Evolutionary conservation across 176 grass and related monocot genomes (phyloP), one percentile per base, ranked within the genome.

Genomic region (Avena eriantha): DNA sequence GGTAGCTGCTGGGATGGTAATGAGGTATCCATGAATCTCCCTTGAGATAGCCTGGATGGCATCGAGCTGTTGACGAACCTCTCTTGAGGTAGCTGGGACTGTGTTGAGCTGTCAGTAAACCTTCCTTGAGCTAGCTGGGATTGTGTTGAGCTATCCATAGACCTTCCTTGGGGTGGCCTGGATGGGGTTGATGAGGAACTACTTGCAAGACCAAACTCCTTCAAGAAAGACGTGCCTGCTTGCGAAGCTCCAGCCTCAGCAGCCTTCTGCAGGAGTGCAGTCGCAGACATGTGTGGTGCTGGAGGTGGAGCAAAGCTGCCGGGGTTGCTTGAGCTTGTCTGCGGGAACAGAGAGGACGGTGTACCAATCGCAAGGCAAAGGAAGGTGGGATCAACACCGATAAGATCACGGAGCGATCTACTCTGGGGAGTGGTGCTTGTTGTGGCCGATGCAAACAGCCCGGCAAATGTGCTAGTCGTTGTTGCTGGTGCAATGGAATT

Each of bases 331-430:
- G 90, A 7, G 17, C 81, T 82, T 78, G 86, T 85, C 72, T 88
- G 90, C 0, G 82, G 33, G 77, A 91, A 91, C 21, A 91, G 45
- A 36, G 73, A 73, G 6, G 90, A 82, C 15, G 90, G 90, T 0
- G 86, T 21, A 57, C 90, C 90, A n/a, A 91, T 91, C 0, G 90
- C 90, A 66, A 91, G 90, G 82, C 90, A 91, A 47, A 91, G 90
- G 86, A 91, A 91, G 54, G 90, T 91, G 33, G 90, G 90, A 84
- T 91, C 90, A 11, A 91, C 90, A 8, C 90, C 90, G 0, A 91
- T 91, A 63, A 91, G 90, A 72, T 91, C 90, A 3, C 86, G 90
- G 12, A 91, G 78, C 13, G 90, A 91, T 88, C 78, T 91, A 35
- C 86, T 91, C 86, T 85, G 82, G 41, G 90, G 83, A 72, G 90